phyloP scores from a whole-genome alignment of 148 eudicot species.

The Camellia lanceoleosa region DNA sequence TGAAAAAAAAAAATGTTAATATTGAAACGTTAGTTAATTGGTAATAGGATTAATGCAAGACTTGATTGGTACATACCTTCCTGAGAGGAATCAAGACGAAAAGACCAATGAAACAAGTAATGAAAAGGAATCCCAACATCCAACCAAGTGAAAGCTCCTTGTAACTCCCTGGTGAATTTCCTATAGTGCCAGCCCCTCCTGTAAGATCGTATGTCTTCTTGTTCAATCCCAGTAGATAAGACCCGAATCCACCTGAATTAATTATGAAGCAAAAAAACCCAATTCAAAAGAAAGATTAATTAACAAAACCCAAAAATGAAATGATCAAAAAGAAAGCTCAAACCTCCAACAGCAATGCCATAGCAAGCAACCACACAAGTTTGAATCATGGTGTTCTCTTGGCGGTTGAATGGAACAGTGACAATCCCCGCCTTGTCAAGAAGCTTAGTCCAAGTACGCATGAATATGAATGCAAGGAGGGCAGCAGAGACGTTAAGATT shows the following conservation, averaged over 20 bases:
- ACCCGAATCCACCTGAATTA: constrained; percentile 66
- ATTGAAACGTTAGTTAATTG: not conserved
- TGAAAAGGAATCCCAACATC: constrained; percentile 70
- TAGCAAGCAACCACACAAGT: constrained; percentile 92
- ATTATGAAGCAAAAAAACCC: not conserved
- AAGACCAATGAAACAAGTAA: constrained; percentile 78
- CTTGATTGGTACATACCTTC: constrained; percentile 41
- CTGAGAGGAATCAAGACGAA: constrained; percentile 82
- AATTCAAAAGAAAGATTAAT: not conserved
- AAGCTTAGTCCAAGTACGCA: constrained; percentile 53
- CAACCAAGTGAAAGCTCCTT: constrained; percentile 68
- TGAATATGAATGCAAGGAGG: constrained; percentile 65
- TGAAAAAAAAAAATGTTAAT: not conserved
- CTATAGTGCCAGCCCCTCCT: constrained; percentile 56
- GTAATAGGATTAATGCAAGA: not conserved
- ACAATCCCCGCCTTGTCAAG: constrained; percentile 46
- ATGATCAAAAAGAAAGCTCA: not conserved
- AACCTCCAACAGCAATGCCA: constrained; percentile 80
- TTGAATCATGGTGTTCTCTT: constrained; percentile 92
- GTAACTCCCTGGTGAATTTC: constrained; percentile 60
- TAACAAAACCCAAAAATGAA: not conserved
- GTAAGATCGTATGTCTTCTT: constrained; percentile 75
- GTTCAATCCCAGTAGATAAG: constrained; percentile 74
- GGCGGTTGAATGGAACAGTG: constrained; percentile 65
- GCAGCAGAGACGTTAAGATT: constrained; percentile 88